Evolutionary conservation across 2,329 filamentous ascomycete species (phyloP).

Genomic region (Colletotrichum paranaense): DNA sequence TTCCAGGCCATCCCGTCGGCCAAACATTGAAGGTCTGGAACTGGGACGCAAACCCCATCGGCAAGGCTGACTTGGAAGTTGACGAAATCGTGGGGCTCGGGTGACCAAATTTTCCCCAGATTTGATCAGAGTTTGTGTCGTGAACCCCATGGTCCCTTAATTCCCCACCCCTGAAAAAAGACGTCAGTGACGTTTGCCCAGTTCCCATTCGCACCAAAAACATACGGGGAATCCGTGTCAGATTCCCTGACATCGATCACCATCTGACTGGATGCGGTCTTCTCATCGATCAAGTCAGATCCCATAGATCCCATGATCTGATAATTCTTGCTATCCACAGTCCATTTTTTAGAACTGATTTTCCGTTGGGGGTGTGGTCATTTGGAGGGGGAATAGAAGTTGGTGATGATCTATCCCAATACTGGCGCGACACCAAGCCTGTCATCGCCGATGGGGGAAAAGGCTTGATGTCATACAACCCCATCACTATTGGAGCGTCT

Average conservation of each 20-base stretch:
- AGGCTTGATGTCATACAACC: conserved; percentile 30
- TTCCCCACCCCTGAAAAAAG: conserved; percentile 16
- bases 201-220: background rate
- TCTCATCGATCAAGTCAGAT: background rate
- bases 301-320: background rate
- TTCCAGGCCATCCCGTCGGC: background rate
- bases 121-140: conserved; percentile 15
- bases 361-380: background rate
- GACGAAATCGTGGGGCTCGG: conserved; percentile 26
- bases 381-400: background rate
- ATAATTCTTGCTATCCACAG: background rate
- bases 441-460: conserved; percentile 22
- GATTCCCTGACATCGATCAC: background rate
- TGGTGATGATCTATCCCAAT: conserved; percentile 3
- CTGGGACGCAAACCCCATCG: background rate
- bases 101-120: conserved; percentile 8
- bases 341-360: background rate
- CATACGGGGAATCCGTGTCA: background rate
- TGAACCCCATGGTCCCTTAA: conserved; percentile 25
- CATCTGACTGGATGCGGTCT: background rate
- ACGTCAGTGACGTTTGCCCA: conserved; percentile 21
- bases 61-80: conserved; percentile 6
- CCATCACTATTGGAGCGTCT: conserved; percentile 24
- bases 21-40: background rate
- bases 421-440: background rate